Evolutionary conservation across 208 protist species (phyloP), one percentile per base, ranked within the genome.

Genomic region (Acanthamoeba healyi): DNA sequence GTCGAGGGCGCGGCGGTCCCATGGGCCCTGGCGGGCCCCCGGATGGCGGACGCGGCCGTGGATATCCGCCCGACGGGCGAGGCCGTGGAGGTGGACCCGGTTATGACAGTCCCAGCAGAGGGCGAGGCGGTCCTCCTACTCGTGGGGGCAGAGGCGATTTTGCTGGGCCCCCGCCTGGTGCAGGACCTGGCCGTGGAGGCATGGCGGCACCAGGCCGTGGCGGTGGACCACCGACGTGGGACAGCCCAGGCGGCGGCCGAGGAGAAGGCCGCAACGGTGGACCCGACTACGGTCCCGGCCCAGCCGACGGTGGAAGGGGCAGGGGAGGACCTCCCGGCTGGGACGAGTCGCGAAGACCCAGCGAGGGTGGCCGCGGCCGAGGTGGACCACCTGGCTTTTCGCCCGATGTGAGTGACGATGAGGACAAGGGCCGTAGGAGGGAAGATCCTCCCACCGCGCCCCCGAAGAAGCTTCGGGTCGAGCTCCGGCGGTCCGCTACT

Each of bases 401-500:
- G n/a, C 65, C 65, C 32, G 29, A 74, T 32, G 65, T 4, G 12
- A 74, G 65, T 32, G 65, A 74, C 34, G 65, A 40, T 12, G 65
- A 74, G 32, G 65, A 40, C 12, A 7, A 40, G 22, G 24, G 22
- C 1, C 56, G 24, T 9, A 5, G 22, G 29, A 1, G 56, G 29
- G 56, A 63, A 15, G 56, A 63, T 15, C 10, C 74, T 24, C 15
- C 22, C 24, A 12, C 38, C 15, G 29, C 44, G 74, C 36, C n/a
- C 4, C 67, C 67, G 67, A 54, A 46, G 74, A n/a, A 46, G 44
- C 42, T 19, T 1, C 77, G 77, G 26, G 44, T 26, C 77, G 77
- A 86, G 46, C 77, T 86, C 6, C 77, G 77, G 42, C 19, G 77
- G 44, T 29, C 77, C 29, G 77, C 77, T 29, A 86, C 77, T 5